Conservation (phyloP, 139 green algal genomes). For the Zygnema circumcarinatum region DNA sequence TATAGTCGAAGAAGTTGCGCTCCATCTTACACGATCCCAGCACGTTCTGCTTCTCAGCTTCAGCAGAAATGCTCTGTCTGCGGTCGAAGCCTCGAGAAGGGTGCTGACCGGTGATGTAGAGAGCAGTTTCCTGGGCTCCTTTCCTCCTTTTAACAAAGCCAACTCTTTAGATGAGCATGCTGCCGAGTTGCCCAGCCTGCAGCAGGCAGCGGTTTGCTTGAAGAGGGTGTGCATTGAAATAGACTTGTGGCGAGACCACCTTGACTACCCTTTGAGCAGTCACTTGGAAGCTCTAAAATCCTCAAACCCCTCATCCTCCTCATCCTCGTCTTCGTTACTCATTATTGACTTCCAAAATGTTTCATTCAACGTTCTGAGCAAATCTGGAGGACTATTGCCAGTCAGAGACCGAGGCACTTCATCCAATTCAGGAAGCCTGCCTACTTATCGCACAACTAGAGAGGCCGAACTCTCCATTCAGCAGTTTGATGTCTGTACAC, state of each 20-base stretch:
- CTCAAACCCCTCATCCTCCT: too few species aligned
- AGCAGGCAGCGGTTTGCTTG: conserved; percentile 1
- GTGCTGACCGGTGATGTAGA: too few species aligned
- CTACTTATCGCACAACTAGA: neutral
- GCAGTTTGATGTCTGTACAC: neutral
- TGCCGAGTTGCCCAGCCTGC: neutral
- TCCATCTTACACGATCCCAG: neutral
- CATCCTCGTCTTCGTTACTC: neutral
- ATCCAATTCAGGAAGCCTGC: neutral
- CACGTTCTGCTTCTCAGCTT: conserved; percentile 6
- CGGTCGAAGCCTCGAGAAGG: neutral
- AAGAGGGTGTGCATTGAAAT: neutral
- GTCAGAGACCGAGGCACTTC: neutral
- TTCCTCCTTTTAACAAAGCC: neutral
- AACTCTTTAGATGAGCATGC: too few species aligned
- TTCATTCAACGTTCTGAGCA: neutral
- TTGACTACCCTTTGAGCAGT: neutral
- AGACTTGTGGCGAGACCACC: conserved; percentile 5
- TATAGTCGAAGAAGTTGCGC: neutral
- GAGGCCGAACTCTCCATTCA: neutral
- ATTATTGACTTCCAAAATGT: neutral
- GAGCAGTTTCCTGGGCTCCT: neutral
- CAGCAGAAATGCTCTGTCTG: neutral
- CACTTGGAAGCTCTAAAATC: neutral
- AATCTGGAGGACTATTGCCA: too few species aligned